These are phyloP conservation scores for Xylariaceae sp. DNA, from an alignment of 2,329 filamentous ascomycete genomes.

Conservation along the genomic window DNA sequence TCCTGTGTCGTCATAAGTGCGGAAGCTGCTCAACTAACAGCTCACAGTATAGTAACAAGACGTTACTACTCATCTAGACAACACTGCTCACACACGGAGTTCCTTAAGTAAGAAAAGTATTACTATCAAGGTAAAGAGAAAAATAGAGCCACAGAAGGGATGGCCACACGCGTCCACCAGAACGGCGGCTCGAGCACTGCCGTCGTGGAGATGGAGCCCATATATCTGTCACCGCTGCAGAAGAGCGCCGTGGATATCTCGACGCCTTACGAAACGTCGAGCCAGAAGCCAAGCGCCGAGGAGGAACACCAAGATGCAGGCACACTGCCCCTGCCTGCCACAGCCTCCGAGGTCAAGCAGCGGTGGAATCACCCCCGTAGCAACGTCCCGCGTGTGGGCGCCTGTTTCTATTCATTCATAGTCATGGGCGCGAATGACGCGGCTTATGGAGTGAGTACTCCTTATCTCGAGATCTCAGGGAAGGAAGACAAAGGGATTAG, in stretches of 20 bases:
- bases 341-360: conserved; percentile 41
- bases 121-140: background rate
- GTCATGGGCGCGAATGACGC: conserved; percentile 65
- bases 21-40: too few relatives aligned
- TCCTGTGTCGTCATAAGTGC: too few relatives aligned
- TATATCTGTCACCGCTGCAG: conserved; percentile 3
- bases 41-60: too few relatives aligned
- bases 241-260: background rate
- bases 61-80: too few relatives aligned
- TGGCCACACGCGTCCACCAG: conserved; percentile 17
- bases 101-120: too few relatives aligned
- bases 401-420: conserved; percentile 63
- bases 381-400: conserved; percentile 55
- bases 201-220: conserved; percentile 17
- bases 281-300: conserved; percentile 16
- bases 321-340: conserved; percentile 29
- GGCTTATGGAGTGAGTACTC: conserved; percentile 58
- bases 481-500: too few relatives aligned
- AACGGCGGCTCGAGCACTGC: conserved; percentile 21
- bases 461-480: too few relatives aligned
- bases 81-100: too few relatives aligned
- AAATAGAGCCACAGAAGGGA: background rate
- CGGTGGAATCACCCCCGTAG: conserved; percentile 56
- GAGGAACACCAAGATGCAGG: conserved; percentile 25
- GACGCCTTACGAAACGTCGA: background rate